Evolutionary conservation across 805 yeast species (phyloP).

Genomic region (Suhomyces canberraensis): DNA sequence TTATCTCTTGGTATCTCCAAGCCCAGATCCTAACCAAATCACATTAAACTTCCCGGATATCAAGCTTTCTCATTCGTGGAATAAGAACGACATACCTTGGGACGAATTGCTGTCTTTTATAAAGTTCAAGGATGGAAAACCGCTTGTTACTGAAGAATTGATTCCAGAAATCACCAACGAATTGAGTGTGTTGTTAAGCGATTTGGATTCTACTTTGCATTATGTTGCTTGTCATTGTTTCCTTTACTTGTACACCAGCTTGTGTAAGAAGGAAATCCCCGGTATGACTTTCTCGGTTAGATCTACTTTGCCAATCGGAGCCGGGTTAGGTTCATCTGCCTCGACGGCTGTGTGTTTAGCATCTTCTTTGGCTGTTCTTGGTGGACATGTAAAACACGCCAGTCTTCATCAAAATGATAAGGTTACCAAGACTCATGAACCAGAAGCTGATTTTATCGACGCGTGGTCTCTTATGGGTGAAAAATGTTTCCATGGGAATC

Average conservation of each 20-base stretch:
- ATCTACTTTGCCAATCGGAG: constrained; percentile 90
- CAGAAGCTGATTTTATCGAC: constrained; percentile 63
- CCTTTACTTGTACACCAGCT: constrained; percentile 65
- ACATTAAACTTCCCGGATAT: constrained; percentile 82
- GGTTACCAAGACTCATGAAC: constrained; percentile 24
- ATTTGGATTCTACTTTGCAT: constrained; percentile 55
- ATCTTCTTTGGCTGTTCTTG: constrained; percentile 63
- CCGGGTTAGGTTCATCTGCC: constrained; percentile 95
- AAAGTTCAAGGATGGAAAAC: constrained; percentile 19
- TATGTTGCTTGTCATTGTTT: constrained; percentile 80
- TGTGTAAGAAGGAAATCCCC: constrained; percentile 46
- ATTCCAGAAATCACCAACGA: constrained; percentile 55
- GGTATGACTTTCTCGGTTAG: constrained; percentile 64
- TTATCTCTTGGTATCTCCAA: constrained; percentile 62
- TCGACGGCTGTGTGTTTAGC: constrained; percentile 82
- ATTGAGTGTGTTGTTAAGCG: constrained; percentile 42
- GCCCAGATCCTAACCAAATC: constrained; percentile 41
- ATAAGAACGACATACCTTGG: constrained; percentile 60
- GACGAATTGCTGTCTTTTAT: constrained; percentile 25
- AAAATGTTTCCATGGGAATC: constrained; percentile 93
- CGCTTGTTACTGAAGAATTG: constrained; percentile 49
- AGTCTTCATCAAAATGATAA: constrained; percentile 30
- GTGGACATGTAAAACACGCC: constrained; percentile 50
- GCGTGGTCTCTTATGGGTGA: constrained; percentile 92
- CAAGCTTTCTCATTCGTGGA: constrained; percentile 63